Evolutionary conservation across 805 yeast genomes (phyloP).

Genomic region (Candida pseudofarinosa): DNA sequence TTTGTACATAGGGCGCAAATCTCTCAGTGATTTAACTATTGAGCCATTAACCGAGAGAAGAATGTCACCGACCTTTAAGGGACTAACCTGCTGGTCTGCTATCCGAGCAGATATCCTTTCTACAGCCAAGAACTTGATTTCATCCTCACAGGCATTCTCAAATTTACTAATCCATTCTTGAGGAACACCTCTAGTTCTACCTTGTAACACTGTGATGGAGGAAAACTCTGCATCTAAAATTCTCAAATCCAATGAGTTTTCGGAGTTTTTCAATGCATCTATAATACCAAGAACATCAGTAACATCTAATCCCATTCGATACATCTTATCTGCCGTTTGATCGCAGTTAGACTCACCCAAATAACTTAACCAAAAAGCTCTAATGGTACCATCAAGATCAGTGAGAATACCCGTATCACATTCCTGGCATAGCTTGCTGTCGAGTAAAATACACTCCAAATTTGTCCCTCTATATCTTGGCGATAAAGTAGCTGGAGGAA

Average conservation of each 20-base stretch:
- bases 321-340: conserved; percentile 50
- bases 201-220: conserved; percentile 63
- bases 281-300: conserved; percentile 60
- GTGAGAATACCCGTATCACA: conserved; percentile 79
- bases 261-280: conserved; percentile 46
- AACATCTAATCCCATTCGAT: conserved; percentile 74
- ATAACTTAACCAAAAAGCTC: conserved; percentile 83
- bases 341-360: conserved; percentile 68
- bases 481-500: conserved; percentile 61
- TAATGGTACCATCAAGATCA: conserved; percentile 70
- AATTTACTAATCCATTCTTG: conserved; percentile 73
- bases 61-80: conserved; percentile 66
- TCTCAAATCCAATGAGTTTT: conserved; percentile 48
- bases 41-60: conserved; percentile 65
- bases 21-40: conserved; percentile 63
- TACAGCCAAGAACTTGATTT: conserved; percentile 69
- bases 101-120: conserved; percentile 57
- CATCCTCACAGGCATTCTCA: conserved; percentile 60
- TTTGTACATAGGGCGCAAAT: conserved; percentile 50
- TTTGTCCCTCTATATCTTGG: conserved; percentile 88
- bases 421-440: conserved; percentile 65
- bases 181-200: conserved; percentile 83
- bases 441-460: conserved; percentile 71
- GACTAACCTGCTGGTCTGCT: conserved; percentile 22
- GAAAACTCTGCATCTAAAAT: conserved; percentile 79